Base-by-base conservation (phyloP, 202 grass and related monocot genomes). In the Schoenoplectus tabernaemontani region DNA sequence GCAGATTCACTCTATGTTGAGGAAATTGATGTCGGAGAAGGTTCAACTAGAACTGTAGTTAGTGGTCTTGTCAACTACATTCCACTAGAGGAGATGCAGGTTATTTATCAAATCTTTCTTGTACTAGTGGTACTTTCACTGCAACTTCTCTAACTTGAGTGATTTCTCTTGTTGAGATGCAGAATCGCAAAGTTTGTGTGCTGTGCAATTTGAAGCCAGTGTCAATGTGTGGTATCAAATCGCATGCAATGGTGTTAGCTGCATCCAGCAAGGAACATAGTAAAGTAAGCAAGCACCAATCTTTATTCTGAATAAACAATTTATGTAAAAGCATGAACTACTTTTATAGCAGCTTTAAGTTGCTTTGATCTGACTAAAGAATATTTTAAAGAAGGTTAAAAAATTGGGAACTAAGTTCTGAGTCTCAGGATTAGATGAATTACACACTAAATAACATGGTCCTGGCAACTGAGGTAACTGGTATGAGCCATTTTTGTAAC, bases 1-100 rank as follows among this genome's bases (percentile, higher is more conserved):
- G 96, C 96, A 7, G 91, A 95, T 92, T 94, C 95, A 37, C 91
- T 98, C 78, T 98, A 98, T 13, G 88, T 98, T 13, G 95, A 94
- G 84, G 95, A 94, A 91, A 98, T 98, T 17, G 91, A 94, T 83
- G 89, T 92, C 46, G 91, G 89, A 58, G 95, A 98, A 70, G 88
- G 78, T 20, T 86, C 84, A 77, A 85, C 87, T 64, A 90, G 95
- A 88, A 95, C 86, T 72, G 88, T 98, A 12, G 96, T 92, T 71
- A 95, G 96, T 60, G 91, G 96, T 19, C 91, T 95, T 58, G 91
- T 98, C 20, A 98, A 89, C 78, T 98, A 77, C 50, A 88, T 98
- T 71, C 89, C 91, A 44, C 85, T 92, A 42, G 91, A 98, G 79
- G 91, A 94, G 82, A 94, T 98, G 89, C 89, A 94, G 95, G 95